phyloP scores from a whole-genome alignment of 1,284 basidiomycete species.

The Ceraceosorus bombacis region DNA sequence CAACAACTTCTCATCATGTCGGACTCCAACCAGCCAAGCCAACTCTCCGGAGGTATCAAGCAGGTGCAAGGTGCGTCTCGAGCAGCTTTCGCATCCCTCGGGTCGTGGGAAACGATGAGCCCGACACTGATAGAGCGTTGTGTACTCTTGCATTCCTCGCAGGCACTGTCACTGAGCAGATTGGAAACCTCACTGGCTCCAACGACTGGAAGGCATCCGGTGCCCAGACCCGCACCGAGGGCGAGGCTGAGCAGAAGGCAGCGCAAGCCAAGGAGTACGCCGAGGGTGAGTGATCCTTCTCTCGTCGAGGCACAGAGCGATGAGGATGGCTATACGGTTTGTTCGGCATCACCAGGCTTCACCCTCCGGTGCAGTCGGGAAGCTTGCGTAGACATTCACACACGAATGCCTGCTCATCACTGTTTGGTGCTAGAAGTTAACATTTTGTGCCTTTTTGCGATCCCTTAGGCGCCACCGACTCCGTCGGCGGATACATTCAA shows the following conservation, averaged over 20 bases:
- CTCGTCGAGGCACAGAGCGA: too few relatives aligned
- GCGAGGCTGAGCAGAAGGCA: constrained; percentile 36
- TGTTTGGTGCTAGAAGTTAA: too few relatives aligned
- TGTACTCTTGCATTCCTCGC: too few relatives aligned
- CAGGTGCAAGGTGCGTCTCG: constrained; percentile 7
- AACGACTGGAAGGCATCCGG: constrained; percentile 30
- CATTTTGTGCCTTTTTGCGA: too few relatives aligned
- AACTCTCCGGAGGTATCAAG: constrained; percentile 9
- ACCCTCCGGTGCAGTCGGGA: too few relatives aligned
- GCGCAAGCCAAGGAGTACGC: constrained; percentile 37
- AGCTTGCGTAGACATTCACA: too few relatives aligned
- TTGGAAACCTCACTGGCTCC: constrained; percentile 31
- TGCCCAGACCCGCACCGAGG: constrained; percentile 39
- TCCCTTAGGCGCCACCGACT: constrained; percentile 15
- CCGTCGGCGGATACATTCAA: constrained; percentile 39
- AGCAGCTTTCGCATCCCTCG: not conserved
- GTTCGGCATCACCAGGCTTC: too few relatives aligned
- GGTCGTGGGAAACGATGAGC: too few relatives aligned
- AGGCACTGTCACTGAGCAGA: constrained; percentile 32
- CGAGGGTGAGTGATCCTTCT: constrained; percentile 19
- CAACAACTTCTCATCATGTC: not conserved
- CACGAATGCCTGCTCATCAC: too few relatives aligned
- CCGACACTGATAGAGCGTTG: too few relatives aligned
- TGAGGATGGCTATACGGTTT: too few relatives aligned
- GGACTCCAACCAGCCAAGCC: constrained; percentile 1